Evolutionary conservation across 805 yeast species (phyloP).

Genomic region (Candida loeiensis): DNA sequence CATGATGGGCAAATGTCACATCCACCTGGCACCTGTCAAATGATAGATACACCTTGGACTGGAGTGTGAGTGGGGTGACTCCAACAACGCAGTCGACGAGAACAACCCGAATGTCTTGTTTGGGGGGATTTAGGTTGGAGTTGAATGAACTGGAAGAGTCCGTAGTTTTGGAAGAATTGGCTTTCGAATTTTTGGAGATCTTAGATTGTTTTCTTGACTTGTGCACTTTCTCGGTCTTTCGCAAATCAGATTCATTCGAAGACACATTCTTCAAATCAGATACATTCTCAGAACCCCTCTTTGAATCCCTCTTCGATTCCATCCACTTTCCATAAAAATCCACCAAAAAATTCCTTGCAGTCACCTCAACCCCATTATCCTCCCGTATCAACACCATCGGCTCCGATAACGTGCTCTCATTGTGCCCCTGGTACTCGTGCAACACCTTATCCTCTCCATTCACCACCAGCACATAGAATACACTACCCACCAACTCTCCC

Average conservation of each 20-base stretch:
- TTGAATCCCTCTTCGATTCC: neutral
- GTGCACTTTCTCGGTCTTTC: no score
- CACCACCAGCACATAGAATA: conserved; percentile 1
- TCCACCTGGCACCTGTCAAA: conserved; percentile 55
- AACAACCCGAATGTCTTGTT: conserved; percentile 21
- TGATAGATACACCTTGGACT: conserved; percentile 50
- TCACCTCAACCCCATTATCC: conserved; percentile 37
- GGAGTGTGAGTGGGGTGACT: conserved; percentile 57
- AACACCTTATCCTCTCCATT: conserved; percentile 11
- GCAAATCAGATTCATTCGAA: no score
- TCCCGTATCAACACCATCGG: conserved; percentile 30
- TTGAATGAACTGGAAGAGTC: no score
- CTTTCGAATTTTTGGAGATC: no score
- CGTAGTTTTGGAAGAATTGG: neutral
- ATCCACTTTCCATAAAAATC: conserved; percentile 65
- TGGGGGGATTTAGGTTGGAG: neutral
- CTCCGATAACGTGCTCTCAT: conserved; percentile 6
- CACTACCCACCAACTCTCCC: conserved; percentile 5
- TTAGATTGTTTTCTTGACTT: no score
- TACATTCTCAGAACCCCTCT: no score
- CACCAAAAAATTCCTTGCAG: conserved; percentile 45
- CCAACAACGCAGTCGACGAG: conserved; percentile 58
- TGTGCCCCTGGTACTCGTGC: conserved; percentile 19
- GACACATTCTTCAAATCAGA: no score
- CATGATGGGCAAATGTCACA: conserved; percentile 32